Conservation (phyloP, 192 early-diverging fungal species). For the Bifiguratus adelaidae region DNA sequence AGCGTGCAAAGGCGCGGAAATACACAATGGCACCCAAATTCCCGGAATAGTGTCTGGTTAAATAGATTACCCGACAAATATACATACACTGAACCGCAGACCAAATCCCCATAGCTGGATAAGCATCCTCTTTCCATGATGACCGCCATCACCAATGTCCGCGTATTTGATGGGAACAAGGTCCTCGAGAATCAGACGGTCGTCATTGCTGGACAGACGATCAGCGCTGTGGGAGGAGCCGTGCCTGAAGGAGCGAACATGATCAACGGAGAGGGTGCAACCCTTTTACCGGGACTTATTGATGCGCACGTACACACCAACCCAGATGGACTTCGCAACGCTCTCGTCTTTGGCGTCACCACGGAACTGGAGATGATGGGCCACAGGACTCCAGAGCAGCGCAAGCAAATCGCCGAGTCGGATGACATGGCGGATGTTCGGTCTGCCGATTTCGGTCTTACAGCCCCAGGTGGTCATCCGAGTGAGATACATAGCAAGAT, state of each 20-base stretch:
- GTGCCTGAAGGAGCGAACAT: neutral
- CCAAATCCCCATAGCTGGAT: too few species aligned
- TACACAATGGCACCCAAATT: too few species aligned
- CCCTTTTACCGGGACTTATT: conserved; percentile 1
- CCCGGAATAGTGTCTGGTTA: too few species aligned
- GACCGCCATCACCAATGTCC: neutral
- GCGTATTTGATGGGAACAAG: conserved; percentile 2
- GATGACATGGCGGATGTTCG: conserved; percentile 4
- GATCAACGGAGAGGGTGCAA: neutral
- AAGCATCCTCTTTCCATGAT: too few species aligned
- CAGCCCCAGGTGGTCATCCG: neutral
- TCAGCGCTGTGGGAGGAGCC: too few species aligned
- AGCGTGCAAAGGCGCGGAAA: too few species aligned
- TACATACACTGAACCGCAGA: too few species aligned
- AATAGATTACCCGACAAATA: too few species aligned
- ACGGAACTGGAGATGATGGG: too few species aligned
- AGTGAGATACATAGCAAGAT: too few species aligned
- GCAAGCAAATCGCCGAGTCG: too few species aligned
- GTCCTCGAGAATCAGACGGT: neutral
- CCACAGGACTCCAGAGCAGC: too few species aligned
- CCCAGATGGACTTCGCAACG: neutral
- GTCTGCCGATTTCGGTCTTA: neutral
- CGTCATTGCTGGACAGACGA: neutral
- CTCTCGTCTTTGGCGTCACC: neutral
- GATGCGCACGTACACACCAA: neutral